phyloP scores from a whole-genome alignment of 1,284 basidiomycete genomes.

The Schizophyllum amplum region DNA sequence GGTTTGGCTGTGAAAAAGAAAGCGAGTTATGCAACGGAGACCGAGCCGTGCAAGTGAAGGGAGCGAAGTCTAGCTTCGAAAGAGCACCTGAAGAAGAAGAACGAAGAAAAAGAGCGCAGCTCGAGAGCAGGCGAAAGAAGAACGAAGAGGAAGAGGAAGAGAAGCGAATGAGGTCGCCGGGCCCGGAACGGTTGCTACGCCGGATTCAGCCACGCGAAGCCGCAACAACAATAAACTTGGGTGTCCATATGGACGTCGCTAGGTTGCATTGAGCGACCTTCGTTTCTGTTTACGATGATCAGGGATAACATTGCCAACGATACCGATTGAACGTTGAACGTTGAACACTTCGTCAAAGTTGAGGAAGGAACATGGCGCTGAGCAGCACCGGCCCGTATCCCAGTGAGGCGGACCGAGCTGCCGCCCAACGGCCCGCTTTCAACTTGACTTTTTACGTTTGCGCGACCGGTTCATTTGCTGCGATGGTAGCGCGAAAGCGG shows the following conservation, averaged over 20 bases:
- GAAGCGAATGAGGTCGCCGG: constrained; percentile 15
- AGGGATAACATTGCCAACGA: no score
- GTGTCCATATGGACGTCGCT: not conserved
- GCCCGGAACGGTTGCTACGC: constrained; percentile 18
- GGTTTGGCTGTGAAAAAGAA: not conserved
- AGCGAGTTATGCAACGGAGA: not conserved
- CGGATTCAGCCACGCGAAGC: not conserved
- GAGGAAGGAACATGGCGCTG: no score
- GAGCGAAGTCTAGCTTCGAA: constrained; percentile 15
- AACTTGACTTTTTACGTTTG: no score
- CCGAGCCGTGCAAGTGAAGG: constrained; percentile 7
- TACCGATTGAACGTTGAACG: no score
- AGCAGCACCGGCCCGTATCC: no score
- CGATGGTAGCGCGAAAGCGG: no score
- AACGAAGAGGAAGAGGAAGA: constrained; percentile 19
- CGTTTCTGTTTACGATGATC: no score
- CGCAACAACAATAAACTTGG: not conserved
- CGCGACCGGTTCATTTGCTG: no score
- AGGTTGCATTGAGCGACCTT: no score
- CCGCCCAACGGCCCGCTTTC: no score
- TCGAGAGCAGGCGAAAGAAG: constrained; percentile 30
- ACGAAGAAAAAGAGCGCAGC: constrained; percentile 43
- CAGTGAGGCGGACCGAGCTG: no score
- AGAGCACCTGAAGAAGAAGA: constrained; percentile 26
- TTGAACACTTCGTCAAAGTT: no score